These are phyloP conservation scores for Pseudotulostoma volvatum DNA, from an alignment of 495 filamentous ascomycete species.

Conservation along the genomic window DNA sequence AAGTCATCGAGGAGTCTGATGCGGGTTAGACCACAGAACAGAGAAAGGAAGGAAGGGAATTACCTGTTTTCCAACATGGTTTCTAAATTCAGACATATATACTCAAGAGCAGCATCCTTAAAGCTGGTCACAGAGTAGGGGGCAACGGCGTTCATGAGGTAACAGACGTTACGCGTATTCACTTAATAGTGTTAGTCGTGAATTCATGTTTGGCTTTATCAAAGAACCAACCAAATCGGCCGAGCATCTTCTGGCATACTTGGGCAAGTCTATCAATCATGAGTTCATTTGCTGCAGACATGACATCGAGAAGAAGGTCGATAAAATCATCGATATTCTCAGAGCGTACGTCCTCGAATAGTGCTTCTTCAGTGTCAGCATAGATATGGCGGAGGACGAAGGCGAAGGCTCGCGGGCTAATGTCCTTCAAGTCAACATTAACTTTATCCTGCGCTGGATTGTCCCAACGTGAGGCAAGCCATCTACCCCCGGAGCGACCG, in stretches of 20 bases:
- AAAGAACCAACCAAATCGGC: slow-evolving; percentile 55
- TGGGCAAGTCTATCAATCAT: slow-evolving; percentile 87
- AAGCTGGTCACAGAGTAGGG: slow-evolving; percentile 71
- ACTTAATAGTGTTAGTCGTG: slow-evolving; percentile 35
- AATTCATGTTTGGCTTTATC: too few relatives aligned
- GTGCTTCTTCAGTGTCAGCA: slow-evolving; percentile 58
- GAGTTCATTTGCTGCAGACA: slow-evolving; percentile 79
- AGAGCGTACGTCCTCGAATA: slow-evolving; percentile 64
- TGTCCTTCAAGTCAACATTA: slow-evolving; percentile 69
- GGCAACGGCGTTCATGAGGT: slow-evolving; percentile 65
- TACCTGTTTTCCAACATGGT: slow-evolving; percentile 76
- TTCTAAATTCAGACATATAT: slow-evolving; percentile 81
- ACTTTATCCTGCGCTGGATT: slow-evolving; percentile 32
- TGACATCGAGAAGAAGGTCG: slow-evolving; percentile 79
- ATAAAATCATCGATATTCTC: slow-evolving; percentile 65
- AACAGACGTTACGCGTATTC: slow-evolving; percentile 70
- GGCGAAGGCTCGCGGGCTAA: slow-evolving; percentile 51
- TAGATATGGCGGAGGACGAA: slow-evolving; percentile 75
- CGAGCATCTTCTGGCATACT: slow-evolving; percentile 74
- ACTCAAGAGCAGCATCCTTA: slow-evolving; percentile 77
- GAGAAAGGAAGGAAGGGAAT: slow-evolving; percentile 7
- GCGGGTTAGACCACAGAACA: too few relatives aligned
- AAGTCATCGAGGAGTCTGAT: slow-evolving; percentile 61
- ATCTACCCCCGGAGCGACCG: slow-evolving; percentile 66
- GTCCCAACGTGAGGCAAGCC: slow-evolving; percentile 55